These are phyloP conservation scores for Coprinopsis strossmayeri DNA, from an alignment of 768 basidiomycete species.

Conservation along the genomic window DNA sequence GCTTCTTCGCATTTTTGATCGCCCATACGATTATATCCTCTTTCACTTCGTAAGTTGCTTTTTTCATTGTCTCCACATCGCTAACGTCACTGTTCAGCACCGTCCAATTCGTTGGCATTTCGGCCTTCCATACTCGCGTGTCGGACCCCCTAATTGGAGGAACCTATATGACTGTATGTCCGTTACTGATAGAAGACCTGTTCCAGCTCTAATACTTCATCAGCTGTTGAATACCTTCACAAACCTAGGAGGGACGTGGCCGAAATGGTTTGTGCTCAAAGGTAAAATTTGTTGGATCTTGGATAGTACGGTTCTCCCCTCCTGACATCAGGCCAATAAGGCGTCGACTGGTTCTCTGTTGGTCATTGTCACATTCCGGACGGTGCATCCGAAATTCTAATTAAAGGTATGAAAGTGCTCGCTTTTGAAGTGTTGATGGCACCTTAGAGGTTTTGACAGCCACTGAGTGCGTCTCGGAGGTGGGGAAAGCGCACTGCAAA, in stretches of 20 bases:
- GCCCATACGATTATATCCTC: slow-evolving; percentile 76
- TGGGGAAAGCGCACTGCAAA: slow-evolving; percentile 74
- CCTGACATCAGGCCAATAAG: too few species aligned
- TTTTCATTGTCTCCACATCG: not conserved
- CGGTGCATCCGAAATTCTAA: slow-evolving; percentile 40
- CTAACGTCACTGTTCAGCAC: slow-evolving; percentile 47
- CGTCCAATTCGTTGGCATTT: slow-evolving; percentile 97
- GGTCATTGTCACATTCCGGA: slow-evolving; percentile 77
- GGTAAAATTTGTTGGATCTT: slow-evolving; percentile 40
- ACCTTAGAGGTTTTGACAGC: slow-evolving; percentile 34
- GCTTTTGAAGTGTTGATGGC: not conserved
- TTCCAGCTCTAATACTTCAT: slow-evolving; percentile 1
- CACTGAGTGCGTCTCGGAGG: slow-evolving; percentile 87
- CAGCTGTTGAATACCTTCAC: slow-evolving; percentile 93
- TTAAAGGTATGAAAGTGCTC: slow-evolving; percentile 48
- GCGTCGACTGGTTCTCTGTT: slow-evolving; percentile 82
- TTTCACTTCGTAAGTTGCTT: slow-evolving; percentile 67
- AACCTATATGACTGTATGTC: slow-evolving; percentile 95
- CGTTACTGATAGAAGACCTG: not conserved
- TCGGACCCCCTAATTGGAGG: slow-evolving; percentile 97
- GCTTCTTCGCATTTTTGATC: slow-evolving; percentile 79
- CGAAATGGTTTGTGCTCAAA: slow-evolving; percentile 92
- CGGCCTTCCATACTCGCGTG: slow-evolving; percentile 96
- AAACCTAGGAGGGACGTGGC: slow-evolving; percentile 98
- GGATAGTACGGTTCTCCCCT: too few species aligned